Evolutionary conservation across 352 stramenopile genomes (phyloP).

Genomic region (Pythium coloratum): DNA sequence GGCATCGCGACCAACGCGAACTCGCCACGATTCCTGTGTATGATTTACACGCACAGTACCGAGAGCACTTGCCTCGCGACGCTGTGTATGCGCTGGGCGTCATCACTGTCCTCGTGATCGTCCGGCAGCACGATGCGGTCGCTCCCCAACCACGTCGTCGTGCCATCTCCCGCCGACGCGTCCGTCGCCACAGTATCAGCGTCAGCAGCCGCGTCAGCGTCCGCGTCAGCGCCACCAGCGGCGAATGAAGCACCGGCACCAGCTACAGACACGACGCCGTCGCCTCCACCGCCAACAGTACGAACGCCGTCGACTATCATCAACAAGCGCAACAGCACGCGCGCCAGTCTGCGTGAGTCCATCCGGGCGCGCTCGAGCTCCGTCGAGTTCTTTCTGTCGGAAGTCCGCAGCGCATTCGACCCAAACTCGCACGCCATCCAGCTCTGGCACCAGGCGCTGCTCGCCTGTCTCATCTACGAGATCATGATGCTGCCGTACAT

Average conservation of each 20-base stretch:
- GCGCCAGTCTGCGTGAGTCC: conserved; percentile 32
- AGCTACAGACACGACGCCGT: neutral
- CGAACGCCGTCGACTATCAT: neutral
- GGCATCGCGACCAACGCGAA: too few species aligned
- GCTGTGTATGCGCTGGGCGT: neutral
- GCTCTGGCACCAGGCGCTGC: conserved; percentile 58
- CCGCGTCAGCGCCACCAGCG: neutral
- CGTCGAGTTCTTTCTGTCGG: conserved; percentile 47
- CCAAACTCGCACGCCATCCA: conserved; percentile 55
- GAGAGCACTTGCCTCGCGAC: neutral
- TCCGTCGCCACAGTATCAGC: too few species aligned
- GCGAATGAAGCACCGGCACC: neutral
- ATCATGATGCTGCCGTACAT: conserved; percentile 54
- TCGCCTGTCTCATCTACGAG: conserved; percentile 56
- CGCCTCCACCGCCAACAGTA: neutral
- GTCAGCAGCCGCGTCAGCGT: too few species aligned
- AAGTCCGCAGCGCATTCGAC: conserved; percentile 55
- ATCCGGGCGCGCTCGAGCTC: conserved; percentile 48
- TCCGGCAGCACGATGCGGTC: neutral
- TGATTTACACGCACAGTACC: too few species aligned
- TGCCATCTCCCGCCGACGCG: neutral
- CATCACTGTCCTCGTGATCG: neutral
- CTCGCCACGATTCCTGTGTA: too few species aligned
- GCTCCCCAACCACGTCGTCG: neutral
- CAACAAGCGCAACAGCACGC: conserved; percentile 8